A percentile compares a stretch with the other conserved stretches of the same genome.
These are phyloP conservation scores for Linum trigynum DNA, from an alignment of 345 rosid genomes.

Conservation along the genomic window DNA sequence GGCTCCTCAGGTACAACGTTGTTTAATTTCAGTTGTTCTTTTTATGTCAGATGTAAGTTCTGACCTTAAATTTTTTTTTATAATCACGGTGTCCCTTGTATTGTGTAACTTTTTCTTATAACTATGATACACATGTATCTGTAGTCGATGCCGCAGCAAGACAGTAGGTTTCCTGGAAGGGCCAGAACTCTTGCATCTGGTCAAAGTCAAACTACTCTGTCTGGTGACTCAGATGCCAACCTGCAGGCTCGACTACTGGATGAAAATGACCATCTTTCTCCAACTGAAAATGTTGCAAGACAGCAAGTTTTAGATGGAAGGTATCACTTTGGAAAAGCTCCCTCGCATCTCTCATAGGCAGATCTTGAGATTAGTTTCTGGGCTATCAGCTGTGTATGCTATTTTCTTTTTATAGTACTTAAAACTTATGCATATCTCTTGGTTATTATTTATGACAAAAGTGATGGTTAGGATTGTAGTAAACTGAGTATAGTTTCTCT, in stretches of 20 bases:
- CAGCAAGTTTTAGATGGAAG: conserved; percentile 43
- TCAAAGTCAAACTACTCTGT: conserved; percentile 30
- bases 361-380: conserved; percentile 5
- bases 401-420: too few relatives aligned
- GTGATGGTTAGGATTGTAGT: too few relatives aligned
- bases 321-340: conserved; percentile 24
- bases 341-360: conserved; percentile 4
- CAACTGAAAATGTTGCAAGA: conserved; percentile 19
- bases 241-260: conserved; percentile 79
- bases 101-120: conserved; percentile 1
- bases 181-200: conserved; percentile 60
- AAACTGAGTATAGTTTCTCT: too few relatives aligned
- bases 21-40: not conserved
- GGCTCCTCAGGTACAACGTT: conserved; percentile 45
- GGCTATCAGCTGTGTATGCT: not conserved
- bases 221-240: conserved; percentile 52
- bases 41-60: not conserved
- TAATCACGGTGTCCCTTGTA: not conserved
- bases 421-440: not conserved
- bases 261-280: conserved; percentile 33
- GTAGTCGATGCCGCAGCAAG: conserved; percentile 47
- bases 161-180: conserved; percentile 69
- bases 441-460: too few relatives aligned
- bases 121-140: not conserved
- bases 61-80: conserved; percentile 1